These are phyloP conservation scores for Zygoascus sp. DNA, from an alignment of 1,139 yeast species.

Conservation along the genomic window DNA sequence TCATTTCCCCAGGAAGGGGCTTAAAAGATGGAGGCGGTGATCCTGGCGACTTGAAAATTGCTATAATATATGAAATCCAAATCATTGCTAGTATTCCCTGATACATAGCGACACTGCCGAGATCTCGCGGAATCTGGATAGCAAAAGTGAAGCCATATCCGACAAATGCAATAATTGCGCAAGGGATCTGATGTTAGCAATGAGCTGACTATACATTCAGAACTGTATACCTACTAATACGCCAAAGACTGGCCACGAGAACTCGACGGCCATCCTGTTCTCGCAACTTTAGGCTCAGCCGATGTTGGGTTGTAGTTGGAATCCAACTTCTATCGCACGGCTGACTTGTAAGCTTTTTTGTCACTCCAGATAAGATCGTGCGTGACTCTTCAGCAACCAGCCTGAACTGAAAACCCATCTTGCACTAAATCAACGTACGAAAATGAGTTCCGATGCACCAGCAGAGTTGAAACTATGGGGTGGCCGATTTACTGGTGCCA, in stretches of 20 bases:
- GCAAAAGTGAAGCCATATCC: slow-evolving; percentile 65
- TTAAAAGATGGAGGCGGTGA: slow-evolving; percentile 44
- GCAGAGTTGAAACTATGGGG: slow-evolving; percentile 79
- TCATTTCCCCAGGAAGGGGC: slow-evolving; percentile 45
- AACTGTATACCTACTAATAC: slow-evolving; percentile 25
- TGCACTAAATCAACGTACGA: neutral
- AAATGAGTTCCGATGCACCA: slow-evolving; percentile 5
- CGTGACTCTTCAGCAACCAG: neutral
- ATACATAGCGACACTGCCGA: slow-evolving; percentile 45
- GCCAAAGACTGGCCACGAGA: slow-evolving; percentile 32
- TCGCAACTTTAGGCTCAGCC: too few relatives aligned
- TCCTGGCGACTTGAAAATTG: slow-evolving; percentile 58
- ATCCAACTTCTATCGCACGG: neutral
- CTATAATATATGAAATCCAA: slow-evolving; percentile 67
- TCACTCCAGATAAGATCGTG: neutral
- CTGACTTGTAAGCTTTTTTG: neutral
- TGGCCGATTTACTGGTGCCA: slow-evolving; percentile 93
- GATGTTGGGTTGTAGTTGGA: neutral
- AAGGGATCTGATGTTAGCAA: slow-evolving; percentile 50
- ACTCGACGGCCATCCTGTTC: slow-evolving; percentile 27
- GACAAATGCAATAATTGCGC: slow-evolving; percentile 51
- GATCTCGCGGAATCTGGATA: slow-evolving; percentile 45
- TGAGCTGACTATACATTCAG: slow-evolving; percentile 1
- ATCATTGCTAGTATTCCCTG: slow-evolving; percentile 50
- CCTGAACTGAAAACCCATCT: neutral